Percentiles rank a stretch among this genome's conserved stretches.
Evolutionary conservation across 352 stramenopile species (phyloP).

Genomic region (Pythium utonaiense): DNA sequence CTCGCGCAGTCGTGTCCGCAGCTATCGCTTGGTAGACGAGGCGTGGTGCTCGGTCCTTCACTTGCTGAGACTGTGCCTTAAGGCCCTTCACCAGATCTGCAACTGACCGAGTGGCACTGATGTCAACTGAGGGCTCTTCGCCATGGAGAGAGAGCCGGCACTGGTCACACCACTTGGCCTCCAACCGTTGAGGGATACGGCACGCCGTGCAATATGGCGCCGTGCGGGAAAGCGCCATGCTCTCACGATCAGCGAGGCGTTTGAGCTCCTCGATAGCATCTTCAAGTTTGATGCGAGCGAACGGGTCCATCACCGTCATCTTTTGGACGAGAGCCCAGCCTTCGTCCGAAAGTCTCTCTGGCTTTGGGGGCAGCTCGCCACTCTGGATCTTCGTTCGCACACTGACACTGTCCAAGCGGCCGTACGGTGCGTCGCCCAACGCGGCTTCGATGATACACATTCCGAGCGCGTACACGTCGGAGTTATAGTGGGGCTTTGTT

Average conservation of each 20-base stretch:
- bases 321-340: neutral
- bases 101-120: no score
- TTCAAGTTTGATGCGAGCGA: neutral
- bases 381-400: neutral
- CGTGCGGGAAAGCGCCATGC: no score
- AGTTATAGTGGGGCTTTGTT: neutral
- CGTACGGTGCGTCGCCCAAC: neutral
- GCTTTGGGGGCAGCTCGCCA: neutral
- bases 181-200: no score
- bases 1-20: no score
- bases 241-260: neutral
- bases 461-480: constrained; percentile 5
- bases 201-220: no score
- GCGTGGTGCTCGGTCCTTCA: no score
- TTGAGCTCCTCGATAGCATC: neutral
- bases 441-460: constrained; percentile 14
- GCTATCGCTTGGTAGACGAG: no score
- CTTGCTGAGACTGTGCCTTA: no score
- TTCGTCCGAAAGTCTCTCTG: neutral
- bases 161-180: no score
- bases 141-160: no score
- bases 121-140: no score
- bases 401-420: neutral
- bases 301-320: neutral
- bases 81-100: no score